These are phyloP conservation scores for Sugiyamaella lignohabitans DNA, from an alignment of 805 yeast genomes.

Conservation along the genomic window DNA sequence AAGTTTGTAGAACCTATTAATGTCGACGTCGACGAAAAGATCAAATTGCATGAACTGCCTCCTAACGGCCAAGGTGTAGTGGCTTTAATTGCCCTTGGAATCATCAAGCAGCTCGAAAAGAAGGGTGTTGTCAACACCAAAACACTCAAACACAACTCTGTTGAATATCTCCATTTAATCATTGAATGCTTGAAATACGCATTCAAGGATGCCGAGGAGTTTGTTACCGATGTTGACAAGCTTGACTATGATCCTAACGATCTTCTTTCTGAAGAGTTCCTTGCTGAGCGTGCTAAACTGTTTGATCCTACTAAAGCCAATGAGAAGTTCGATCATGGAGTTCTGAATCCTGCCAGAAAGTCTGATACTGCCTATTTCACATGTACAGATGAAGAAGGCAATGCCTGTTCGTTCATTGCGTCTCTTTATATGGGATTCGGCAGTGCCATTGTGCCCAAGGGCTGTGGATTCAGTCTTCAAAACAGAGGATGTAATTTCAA, in stretches of 20 bases:
- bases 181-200: slow-evolving; percentile 66
- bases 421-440: slow-evolving; percentile 69
- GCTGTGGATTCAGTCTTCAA: slow-evolving; percentile 60
- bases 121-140: slow-evolving; percentile 38
- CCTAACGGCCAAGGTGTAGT: slow-evolving; percentile 81
- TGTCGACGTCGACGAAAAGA: slow-evolving; percentile 40
- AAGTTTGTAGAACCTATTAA: slow-evolving; percentile 60
- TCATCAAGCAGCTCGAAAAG: slow-evolving; percentile 49
- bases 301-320: slow-evolving; percentile 40
- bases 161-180: slow-evolving; percentile 61
- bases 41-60: slow-evolving; percentile 71
- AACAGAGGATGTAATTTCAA: slow-evolving; percentile 75
- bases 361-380: slow-evolving; percentile 71
- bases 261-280: slow-evolving; percentile 45
- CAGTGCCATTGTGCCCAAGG: slow-evolving; percentile 54
- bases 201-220: slow-evolving; percentile 69
- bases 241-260: slow-evolving; percentile 34
- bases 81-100: slow-evolving; percentile 64
- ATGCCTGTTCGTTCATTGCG: slow-evolving; percentile 75
- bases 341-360: slow-evolving; percentile 44
- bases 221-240: slow-evolving; percentile 52
- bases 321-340: slow-evolving; percentile 39
- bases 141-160: slow-evolving; percentile 50
- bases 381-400: slow-evolving; percentile 60
- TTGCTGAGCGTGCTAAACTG: slow-evolving; percentile 43